phyloP scores from a whole-genome alignment of 1,139 yeast genomes.

The Sugiyamaella xylanicola region DNA sequence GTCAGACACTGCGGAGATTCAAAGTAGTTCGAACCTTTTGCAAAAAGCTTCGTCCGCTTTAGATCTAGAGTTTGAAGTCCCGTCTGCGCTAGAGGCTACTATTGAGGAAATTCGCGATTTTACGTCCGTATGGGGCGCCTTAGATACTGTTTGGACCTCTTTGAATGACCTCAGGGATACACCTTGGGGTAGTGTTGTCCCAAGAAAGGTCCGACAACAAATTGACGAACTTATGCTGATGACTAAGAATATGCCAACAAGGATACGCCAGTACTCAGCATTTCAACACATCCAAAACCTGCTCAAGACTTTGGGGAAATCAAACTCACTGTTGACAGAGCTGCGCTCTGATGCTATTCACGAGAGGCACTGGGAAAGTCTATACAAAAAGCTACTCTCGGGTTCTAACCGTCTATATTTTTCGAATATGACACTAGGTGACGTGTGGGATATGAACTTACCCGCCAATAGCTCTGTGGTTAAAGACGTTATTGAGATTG shows the following conservation, averaged over 20 bases:
- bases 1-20: conserved; percentile 34
- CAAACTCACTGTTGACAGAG: conserved; percentile 49
- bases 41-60: conserved; percentile 44
- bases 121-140: conserved; percentile 65
- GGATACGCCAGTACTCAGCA: conserved; percentile 68
- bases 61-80: conserved; percentile 36
- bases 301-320: conserved; percentile 49
- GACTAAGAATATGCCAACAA: conserved; percentile 58
- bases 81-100: conserved; percentile 42
- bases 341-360: conserved; percentile 61
- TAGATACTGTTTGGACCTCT: conserved; percentile 58
- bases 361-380: conserved; percentile 68
- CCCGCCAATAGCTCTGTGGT: conserved; percentile 51
- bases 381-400: conserved; percentile 44
- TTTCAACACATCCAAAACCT: conserved; percentile 59
- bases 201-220: conserved; percentile 51
- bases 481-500: conserved; percentile 57
- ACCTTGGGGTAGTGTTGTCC: conserved; percentile 56
- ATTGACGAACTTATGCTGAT: conserved; percentile 55
- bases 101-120: conserved; percentile 60
- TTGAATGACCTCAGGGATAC: conserved; percentile 49
- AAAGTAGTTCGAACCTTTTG: conserved; percentile 40
- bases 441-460: conserved; percentile 63
- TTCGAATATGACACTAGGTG: conserved; percentile 51
- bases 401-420: conserved; percentile 31